Percentiles rank a stretch among this genome's conserved stretches.
These are phyloP conservation scores for Pythium coloratum DNA, from an alignment of 352 stramenopile genomes.

Conservation along the genomic window DNA sequence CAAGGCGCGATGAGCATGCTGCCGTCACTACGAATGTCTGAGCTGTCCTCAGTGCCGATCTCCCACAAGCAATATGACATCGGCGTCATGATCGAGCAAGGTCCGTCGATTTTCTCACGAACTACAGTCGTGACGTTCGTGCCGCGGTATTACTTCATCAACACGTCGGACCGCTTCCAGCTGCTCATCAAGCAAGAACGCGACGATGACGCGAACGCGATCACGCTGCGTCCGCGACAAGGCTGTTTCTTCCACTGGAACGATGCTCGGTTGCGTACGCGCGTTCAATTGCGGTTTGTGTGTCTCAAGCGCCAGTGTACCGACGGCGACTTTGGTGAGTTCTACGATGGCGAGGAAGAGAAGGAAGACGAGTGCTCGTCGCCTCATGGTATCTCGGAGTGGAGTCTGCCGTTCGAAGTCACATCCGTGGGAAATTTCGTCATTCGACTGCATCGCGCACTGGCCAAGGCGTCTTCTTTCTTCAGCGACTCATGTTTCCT, in stretches of 20 bases:
- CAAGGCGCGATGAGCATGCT: constrained; percentile 18
- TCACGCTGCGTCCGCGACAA: constrained; percentile 51
- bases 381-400: constrained; percentile 47
- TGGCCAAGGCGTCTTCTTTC: constrained; percentile 36
- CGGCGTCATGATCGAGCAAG: constrained; percentile 86
- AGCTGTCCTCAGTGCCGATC: constrained; percentile 21
- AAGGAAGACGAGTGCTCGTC: constrained; percentile 3
- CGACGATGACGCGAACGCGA: constrained; percentile 32
- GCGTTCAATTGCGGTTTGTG: constrained; percentile 76
- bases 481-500: constrained; percentile 20
- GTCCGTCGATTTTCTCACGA: constrained; percentile 67
- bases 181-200: constrained; percentile 72
- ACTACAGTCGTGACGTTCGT: constrained; percentile 81
- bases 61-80: constrained; percentile 81
- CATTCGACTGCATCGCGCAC: constrained; percentile 63
- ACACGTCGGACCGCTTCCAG: constrained; percentile 62
- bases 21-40: constrained; percentile 51
- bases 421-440: constrained; percentile 83
- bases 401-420: constrained; percentile 78
- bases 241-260: constrained; percentile 83
- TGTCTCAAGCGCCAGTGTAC: constrained; percentile 16
- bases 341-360: constrained; percentile 3
- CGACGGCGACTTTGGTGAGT: not conserved
- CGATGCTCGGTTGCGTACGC: constrained; percentile 58
- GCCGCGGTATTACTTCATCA: constrained; percentile 81